Conservation (phyloP, 1,284 basidiomycete genomes). For the Omphalotus olearius region DNA sequence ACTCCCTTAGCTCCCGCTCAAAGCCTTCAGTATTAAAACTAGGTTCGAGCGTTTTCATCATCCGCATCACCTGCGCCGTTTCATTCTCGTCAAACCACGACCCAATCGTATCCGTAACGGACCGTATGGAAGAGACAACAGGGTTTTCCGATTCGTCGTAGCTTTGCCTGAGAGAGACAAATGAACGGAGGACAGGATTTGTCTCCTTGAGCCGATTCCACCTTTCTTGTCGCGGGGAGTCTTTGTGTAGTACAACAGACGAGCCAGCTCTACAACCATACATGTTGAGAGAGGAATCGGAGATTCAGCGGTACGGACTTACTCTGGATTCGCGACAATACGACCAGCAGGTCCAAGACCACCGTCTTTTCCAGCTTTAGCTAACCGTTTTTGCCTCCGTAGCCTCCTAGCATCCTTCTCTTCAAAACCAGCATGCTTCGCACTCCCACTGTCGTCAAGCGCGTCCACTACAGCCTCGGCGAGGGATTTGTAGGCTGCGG, state of each 20-base stretch:
- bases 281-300: background rate
- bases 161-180: conserved; percentile 60
- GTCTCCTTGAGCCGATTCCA: conserved; percentile 76
- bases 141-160: conserved; percentile 96
- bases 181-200: conserved; percentile 64
- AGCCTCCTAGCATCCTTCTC: conserved; percentile 84
- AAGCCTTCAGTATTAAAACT: conserved; percentile 84
- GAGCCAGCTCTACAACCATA: conserved; percentile 66
- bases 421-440: conserved; percentile 91
- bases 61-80: conserved; percentile 87
- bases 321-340: conserved; percentile 77
- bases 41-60: conserved; percentile 87
- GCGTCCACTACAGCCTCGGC: conserved; percentile 89
- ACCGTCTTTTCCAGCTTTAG: conserved; percentile 74
- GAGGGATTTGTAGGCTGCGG: conserved; percentile 90
- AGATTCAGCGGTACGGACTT: conserved; percentile 26
- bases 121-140: conserved; percentile 76
- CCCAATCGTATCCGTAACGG: conserved; percentile 83
- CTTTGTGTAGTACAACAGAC: conserved; percentile 80
- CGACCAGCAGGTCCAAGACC: conserved; percentile 46
- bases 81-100: conserved; percentile 97
- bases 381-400: conserved; percentile 70
- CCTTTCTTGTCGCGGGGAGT: conserved; percentile 69
- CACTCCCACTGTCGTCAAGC: conserved; percentile 89
- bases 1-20: conserved; percentile 90